Base-by-base conservation (phyloP, 495 filamentous ascomycete species). In the Bacidia gigantensis region DNA sequence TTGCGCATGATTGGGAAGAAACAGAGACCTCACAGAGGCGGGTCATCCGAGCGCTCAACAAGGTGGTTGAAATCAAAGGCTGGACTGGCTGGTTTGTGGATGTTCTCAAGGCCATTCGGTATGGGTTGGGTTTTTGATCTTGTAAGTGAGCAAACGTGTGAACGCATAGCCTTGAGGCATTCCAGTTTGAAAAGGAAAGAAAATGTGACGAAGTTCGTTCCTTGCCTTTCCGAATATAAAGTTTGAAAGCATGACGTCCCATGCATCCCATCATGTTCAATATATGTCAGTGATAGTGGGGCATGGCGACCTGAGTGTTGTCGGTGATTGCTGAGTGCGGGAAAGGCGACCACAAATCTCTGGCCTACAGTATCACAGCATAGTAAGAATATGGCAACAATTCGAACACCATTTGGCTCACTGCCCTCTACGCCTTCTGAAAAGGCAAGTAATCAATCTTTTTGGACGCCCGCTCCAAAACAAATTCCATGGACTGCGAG, bases 1-100 rank as follows among this genome's bases (percentile, higher is more conserved):
- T 73, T 64, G 74, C 68, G 14, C 65, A 81, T 51, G 79, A 82
- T 55, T 79, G 73, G 52, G 72, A 75, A 51, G 60, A 74, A 45
- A 66, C 67, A 14, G 79, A 82, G 38, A 53, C 65, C 2, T 80
- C 78, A 55, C 62, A 63, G 7, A 64, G 66, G 39, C 64, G 71
- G 42, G 64, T 77, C 46, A 52, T 79, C 0, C 58, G 56, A 18
- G 42, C 78, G 14, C 39, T 81, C 44, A 78, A 81, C 59, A 55
- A 62, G 25, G 56, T 71, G 24, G 67, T 65, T 50, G 56, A 51
- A 26, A 55, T 68, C 1, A 66, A 67, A 51, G 77, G 79, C 12
- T 79, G 71, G 72, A 49, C 63, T 20, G 77, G 72, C 3, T 73
- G 69, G 60, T 55, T 64, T 3, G 57, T 44, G 23, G 79, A 80